A percentile compares a stretch with the other conserved stretches of the same genome.
Evolutionary conservation across 179 eudicot species (phyloP).

Genomic region (Gypsophila paniculata): DNA sequence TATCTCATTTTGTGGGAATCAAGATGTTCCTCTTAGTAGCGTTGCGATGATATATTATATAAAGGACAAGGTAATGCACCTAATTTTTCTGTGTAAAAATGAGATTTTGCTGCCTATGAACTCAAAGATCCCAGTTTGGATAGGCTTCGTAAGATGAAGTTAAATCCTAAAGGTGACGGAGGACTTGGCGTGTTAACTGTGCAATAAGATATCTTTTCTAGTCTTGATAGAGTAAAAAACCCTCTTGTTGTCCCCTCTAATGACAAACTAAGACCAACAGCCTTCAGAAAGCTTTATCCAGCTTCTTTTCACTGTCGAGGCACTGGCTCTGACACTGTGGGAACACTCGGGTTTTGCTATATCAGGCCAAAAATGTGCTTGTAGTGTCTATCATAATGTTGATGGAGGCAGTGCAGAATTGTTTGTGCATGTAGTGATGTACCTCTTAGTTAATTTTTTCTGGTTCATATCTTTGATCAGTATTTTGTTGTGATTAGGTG

Average conservation of each 20-base stretch:
- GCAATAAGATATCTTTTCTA: not conserved
- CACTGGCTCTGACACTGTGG: not conserved
- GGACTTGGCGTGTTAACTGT: not conserved
- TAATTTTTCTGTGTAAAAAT: too few relatives aligned
- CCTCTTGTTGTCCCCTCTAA: not conserved
- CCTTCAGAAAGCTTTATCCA: slow-evolving; percentile 2
- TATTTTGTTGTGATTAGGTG: not conserved
- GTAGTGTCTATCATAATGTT: not conserved
- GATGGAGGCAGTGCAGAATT: not conserved
- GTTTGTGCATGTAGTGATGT: slow-evolving; percentile 4
- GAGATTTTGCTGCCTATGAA: too few relatives aligned
- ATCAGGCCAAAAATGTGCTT: not conserved
- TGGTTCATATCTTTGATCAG: not conserved
- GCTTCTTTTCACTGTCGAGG: not conserved
- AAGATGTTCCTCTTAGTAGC: too few relatives aligned
- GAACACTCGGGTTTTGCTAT: not conserved
- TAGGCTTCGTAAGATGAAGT: too few relatives aligned
- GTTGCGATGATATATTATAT: too few relatives aligned
- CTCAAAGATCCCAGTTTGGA: too few relatives aligned
- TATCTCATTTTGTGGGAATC: too few relatives aligned
- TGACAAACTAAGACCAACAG: not conserved
- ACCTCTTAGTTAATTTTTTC: not conserved
- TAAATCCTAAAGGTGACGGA: not conserved
- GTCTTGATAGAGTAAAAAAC: not conserved
- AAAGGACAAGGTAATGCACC: too few relatives aligned